Base-by-base conservation (phyloP, 768 basidiomycete genomes). In the Psilocybe cyanescens region DNA sequence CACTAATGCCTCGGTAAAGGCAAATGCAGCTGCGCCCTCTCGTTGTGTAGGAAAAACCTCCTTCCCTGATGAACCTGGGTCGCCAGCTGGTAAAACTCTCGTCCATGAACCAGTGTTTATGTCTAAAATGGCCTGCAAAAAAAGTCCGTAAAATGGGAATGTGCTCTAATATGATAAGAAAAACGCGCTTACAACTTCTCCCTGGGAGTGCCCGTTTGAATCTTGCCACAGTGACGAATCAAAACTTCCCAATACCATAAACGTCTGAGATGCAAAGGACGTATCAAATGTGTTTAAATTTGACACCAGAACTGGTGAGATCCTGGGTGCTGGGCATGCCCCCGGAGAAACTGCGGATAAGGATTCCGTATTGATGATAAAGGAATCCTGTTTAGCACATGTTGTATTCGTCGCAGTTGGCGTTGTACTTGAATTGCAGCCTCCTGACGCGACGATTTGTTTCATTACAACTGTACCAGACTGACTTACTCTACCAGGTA, bases 31-130 rank as follows among this genome's bases (percentile, higher is more conserved):
- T 12, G 91, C 87, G 39, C 92, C 92, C 73, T 87, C 80, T 51
- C 92, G 87, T 47, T 90, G 86, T 29, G 79, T 76, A 7, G 92
- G 92, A 69, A 83, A 90, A 17, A 80, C 67, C 6, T 75, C 75
- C 12, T 69, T 71, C 44, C 83, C 83, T 17, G 78, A 68, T n/a
- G 77, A 73, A 16, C 79, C 82, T 46, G 92, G 92, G 70, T 94
- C 91, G 37, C 91, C 91, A 37, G 92, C 80, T 41, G 92, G 92
- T 37, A 93, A 72, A 16, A 91, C 72, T 65, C 92, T 83, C 50
- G 84, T 86, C 92, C 91, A 94, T 8, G 81, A 76, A 5, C 83
- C 88, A 2, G 86, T 82, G 35, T 79, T 75, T 33, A 81, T 77
- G 64, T 91, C 84, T 41, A 92, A 74, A 11, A 93, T 76, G 58